Percentiles rank a stretch among this genome's conserved stretches.
Conservation (phyloP, 768 basidiomycete genomes). For the Amanita pseudoporphyria region DNA sequence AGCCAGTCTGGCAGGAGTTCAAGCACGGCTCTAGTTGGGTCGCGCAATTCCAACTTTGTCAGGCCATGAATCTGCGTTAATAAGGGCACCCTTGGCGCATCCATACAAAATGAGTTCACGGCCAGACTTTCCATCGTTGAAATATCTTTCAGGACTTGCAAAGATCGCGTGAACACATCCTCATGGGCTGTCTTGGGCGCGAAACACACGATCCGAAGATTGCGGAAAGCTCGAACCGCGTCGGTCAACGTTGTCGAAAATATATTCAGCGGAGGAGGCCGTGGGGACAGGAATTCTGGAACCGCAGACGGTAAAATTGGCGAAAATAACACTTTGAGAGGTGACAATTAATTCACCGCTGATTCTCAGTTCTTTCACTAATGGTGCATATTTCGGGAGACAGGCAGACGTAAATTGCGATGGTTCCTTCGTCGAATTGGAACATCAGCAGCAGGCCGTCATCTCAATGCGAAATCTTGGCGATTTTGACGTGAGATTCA, state of each 20-base stretch:
- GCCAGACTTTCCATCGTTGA: slow-evolving; percentile 18
- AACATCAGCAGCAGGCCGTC: background rate
- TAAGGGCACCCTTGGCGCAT: slow-evolving; percentile 20
- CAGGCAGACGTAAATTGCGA: slow-evolving; percentile 31
- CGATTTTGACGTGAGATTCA: background rate
- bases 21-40: slow-evolving; percentile 32
- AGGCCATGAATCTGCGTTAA: slow-evolving; percentile 22
- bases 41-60: slow-evolving; percentile 20
- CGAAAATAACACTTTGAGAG: slow-evolving; percentile 3
- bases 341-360: slow-evolving; percentile 24
- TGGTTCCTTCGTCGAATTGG: slow-evolving; percentile 16
- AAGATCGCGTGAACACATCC: slow-evolving; percentile 22
- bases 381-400: slow-evolving; percentile 26
- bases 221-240: slow-evolving; percentile 22
- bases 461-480: slow-evolving; percentile 5
- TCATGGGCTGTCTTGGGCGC: slow-evolving; percentile 24
- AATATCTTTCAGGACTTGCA: slow-evolving; percentile 17
- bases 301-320: slow-evolving; percentile 8
- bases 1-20: slow-evolving; percentile 38
- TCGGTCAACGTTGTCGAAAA: slow-evolving; percentile 18
- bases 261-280: slow-evolving; percentile 22
- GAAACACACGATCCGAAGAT: slow-evolving; percentile 24
- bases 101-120: slow-evolving; percentile 28
- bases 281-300: slow-evolving; percentile 17
- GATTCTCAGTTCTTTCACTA: slow-evolving; percentile 35